Evolutionary conservation across 139 green algal species (phyloP).

Genomic region (Chlorella sp.): DNA sequence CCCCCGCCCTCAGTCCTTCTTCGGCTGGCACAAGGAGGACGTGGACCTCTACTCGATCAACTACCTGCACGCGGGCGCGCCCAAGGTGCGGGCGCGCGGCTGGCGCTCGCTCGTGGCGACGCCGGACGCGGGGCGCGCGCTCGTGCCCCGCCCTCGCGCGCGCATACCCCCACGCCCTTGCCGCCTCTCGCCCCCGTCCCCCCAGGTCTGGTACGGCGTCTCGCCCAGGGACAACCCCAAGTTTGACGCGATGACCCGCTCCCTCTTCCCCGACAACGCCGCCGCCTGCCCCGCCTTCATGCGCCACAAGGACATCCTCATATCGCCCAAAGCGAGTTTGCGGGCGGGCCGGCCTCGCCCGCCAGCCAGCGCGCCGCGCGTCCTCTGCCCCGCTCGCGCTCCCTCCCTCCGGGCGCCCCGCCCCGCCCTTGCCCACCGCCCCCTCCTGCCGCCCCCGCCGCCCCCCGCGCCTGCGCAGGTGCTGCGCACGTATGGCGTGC

Average conservation of each 20-base stretch:
- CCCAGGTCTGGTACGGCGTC: conserved; percentile 77
- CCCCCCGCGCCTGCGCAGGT: too few species aligned
- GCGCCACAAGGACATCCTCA: conserved; percentile 79
- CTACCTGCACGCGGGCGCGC: conserved; percentile 93
- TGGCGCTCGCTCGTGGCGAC: too few species aligned
- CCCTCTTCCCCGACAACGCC: conserved; percentile 58
- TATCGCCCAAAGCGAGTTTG: conserved; percentile 60
- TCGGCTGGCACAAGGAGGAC: conserved; percentile 92
- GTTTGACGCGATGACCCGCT: conserved; percentile 73
- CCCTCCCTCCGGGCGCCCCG: too few species aligned
- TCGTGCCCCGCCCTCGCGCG: neutral
- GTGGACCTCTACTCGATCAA: conserved; percentile 93
- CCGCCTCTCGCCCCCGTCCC: neutral
- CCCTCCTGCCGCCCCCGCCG: too few species aligned
- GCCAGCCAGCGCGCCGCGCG: too few species aligned
- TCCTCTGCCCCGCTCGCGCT: too few species aligned
- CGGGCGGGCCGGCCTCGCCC: too few species aligned
- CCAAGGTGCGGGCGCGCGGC: conserved; percentile 59
- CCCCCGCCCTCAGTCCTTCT: conserved; percentile 46
- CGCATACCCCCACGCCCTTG: neutral
- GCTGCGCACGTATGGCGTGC: conserved; percentile 42
- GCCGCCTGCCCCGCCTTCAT: conserved; percentile 69
- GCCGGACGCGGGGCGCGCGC: neutral
- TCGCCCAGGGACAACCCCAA: conserved; percentile 58
- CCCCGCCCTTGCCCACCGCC: too few species aligned